Percentiles rank a stretch among this genome's conserved stretches.
These are phyloP conservation scores for Fusarium vanettenii DNA, from an alignment of 2,329 filamentous ascomycete species.

Conservation along the genomic window DNA sequence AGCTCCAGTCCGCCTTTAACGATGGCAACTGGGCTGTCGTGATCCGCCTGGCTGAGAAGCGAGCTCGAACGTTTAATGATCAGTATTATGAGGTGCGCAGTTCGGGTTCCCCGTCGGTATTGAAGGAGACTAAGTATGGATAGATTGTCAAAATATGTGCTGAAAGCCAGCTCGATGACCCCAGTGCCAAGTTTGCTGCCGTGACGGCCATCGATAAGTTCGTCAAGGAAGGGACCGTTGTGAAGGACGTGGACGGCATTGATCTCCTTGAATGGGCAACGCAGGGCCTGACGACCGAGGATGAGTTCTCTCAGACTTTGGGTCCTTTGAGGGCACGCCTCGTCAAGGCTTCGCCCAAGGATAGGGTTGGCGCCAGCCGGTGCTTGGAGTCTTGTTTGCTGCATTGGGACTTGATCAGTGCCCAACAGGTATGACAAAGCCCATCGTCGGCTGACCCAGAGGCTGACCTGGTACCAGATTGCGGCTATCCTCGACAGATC, in stretches of 20 bases:
- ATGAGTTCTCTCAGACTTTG: constrained; percentile 59
- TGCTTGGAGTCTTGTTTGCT: constrained; percentile 65
- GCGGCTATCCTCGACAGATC: constrained; percentile 64
- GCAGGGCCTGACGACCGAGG: constrained; percentile 50
- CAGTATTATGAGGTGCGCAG: constrained; percentile 65
- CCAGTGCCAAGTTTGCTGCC: constrained; percentile 57
- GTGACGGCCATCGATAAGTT: constrained; percentile 58
- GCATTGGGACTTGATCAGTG: constrained; percentile 66
- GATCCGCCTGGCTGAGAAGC: constrained; percentile 64
- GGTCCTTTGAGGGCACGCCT: constrained; percentile 62
- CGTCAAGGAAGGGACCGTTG: constrained; percentile 57
- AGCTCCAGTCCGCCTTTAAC: constrained; percentile 66
- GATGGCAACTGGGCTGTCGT: constrained; percentile 65
- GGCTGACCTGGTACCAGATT: constrained; percentile 55
- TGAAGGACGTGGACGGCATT: constrained; percentile 63
- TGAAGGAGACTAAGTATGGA: not conserved
- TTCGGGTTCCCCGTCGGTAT: not conserved
- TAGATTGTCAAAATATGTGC: constrained; percentile 62
- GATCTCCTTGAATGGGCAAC: constrained; percentile 68
- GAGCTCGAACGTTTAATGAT: constrained; percentile 61
- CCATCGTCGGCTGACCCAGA: no score
- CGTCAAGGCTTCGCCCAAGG: constrained; percentile 65
- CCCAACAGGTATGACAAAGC: constrained; percentile 61
- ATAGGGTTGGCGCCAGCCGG: constrained; percentile 53
- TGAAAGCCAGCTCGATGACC: constrained; percentile 64